Conservation (phyloP, 257 asterid species). For the Petrea volubilis region DNA sequence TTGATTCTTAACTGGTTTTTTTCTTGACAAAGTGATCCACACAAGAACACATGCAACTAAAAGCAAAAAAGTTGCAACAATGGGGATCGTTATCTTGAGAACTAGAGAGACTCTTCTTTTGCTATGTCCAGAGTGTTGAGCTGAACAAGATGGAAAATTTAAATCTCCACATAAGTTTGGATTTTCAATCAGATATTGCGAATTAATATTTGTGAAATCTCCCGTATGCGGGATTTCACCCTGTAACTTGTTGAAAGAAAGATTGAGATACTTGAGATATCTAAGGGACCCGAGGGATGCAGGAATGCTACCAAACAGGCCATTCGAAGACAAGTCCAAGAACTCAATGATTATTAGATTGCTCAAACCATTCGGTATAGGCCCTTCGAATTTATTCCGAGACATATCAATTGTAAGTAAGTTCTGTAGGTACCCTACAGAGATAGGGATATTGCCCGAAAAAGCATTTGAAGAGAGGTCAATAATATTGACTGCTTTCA, state of each 20-base stretch:
- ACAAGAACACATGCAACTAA: conserved; percentile 1
- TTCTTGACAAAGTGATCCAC: conserved; percentile 23
- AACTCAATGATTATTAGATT: conserved; percentile 28
- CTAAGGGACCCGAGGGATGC: conserved; percentile 35
- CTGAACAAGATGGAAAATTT: conserved; percentile 23
- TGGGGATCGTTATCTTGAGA: conserved; percentile 30
- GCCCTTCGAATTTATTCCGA: conserved; percentile 34
- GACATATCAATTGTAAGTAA: conserved; percentile 34
- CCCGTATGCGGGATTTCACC: conserved; percentile 40
- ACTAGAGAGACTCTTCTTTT: conserved; percentile 15
- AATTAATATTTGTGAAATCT: conserved; percentile 27
- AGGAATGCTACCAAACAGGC: conserved; percentile 37
- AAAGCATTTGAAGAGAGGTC: conserved; percentile 36
- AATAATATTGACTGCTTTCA: conserved; percentile 29
- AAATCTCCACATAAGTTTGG: conserved; percentile 35
- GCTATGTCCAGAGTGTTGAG: not conserved
- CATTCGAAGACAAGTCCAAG: conserved; percentile 38
- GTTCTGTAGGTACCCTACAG: conserved; percentile 32
- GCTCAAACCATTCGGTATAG: conserved; percentile 32
- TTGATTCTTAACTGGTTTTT: not conserved
- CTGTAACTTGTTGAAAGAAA: conserved; percentile 39
- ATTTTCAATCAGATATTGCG: conserved; percentile 34
- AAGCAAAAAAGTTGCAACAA: conserved; percentile 16
- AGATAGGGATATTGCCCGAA: conserved; percentile 35
- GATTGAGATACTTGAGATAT: conserved; percentile 37